phyloP scores from a whole-genome alignment of 192 early-diverging fungal genomes.

The Pilobolus umbonatus region DNA sequence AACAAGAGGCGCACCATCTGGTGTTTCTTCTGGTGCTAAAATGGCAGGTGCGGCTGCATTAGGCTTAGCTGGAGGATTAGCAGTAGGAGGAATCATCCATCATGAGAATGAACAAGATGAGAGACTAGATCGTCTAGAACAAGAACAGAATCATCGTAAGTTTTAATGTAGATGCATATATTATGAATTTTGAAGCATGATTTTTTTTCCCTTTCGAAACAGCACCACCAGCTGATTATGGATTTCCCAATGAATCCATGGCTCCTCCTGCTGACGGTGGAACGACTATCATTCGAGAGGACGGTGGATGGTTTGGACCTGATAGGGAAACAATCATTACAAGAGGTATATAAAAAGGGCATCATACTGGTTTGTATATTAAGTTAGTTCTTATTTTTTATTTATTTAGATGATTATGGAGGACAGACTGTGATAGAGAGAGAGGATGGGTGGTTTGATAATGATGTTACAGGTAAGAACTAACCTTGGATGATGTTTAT shows the following conservation, averaged over 20 bases:
- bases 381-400: not conserved
- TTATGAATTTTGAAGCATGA: no score
- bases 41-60: conserved; percentile 25
- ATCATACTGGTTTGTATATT: no score
- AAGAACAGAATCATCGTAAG: conserved; percentile 15
- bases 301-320: conserved; percentile 25
- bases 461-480: conserved; percentile 20
- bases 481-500: not conserved
- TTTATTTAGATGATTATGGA: conserved; percentile 28
- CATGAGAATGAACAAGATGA: conserved; percentile 28
- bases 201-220: no score
- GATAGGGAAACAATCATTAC: conserved; percentile 24
- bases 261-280: conserved; percentile 6
- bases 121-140: conserved; percentile 25
- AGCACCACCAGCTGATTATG: not conserved
- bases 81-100: conserved; percentile 28
- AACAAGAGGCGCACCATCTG: conserved; percentile 4
- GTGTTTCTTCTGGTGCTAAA: conserved; percentile 23
- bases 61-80: conserved; percentile 27
- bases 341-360: conserved; percentile 19
- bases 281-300: conserved; percentile 28
- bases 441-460: conserved; percentile 31
- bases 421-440: conserved; percentile 17
- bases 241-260: no score
- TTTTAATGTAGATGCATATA: no score